Conservation (phyloP, 306 rosid species). For the Acacia confusa region DNA sequence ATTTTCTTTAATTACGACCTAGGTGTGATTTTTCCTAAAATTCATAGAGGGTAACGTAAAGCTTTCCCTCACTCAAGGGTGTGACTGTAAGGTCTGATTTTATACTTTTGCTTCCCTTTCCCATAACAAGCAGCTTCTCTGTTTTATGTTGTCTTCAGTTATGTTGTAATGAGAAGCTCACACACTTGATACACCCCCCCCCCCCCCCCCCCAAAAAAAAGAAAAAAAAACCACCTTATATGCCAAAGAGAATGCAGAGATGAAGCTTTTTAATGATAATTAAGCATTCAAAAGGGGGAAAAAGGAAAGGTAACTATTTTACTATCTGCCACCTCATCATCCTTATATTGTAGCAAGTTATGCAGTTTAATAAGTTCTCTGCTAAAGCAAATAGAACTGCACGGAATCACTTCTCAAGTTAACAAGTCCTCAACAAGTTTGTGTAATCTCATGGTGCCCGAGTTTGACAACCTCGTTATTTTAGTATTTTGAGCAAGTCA, state of each 20-base stretch:
- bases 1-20: no score
- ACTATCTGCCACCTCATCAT: background rate
- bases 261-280: background rate
- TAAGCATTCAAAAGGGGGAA: background rate
- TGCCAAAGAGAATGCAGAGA: background rate
- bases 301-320: background rate
- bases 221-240: background rate
- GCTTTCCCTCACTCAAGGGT: background rate
- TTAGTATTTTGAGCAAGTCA: background rate
- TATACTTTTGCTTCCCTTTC: background rate
- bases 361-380: background rate
- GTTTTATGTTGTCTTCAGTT: background rate
- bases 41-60: conserved; percentile 11
- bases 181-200: background rate
- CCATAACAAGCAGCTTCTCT: background rate
- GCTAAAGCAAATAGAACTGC: background rate
- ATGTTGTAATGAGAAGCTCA: background rate
- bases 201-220: no score
- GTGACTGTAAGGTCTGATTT: background rate
- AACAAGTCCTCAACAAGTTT: background rate
- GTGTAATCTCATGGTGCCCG: background rate
- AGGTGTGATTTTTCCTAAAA: no score
- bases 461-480: background rate
- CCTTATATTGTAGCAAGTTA: background rate
- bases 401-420: background rate